Base-by-base conservation (phyloP, 805 yeast species). In the Ogataea henricii region DNA sequence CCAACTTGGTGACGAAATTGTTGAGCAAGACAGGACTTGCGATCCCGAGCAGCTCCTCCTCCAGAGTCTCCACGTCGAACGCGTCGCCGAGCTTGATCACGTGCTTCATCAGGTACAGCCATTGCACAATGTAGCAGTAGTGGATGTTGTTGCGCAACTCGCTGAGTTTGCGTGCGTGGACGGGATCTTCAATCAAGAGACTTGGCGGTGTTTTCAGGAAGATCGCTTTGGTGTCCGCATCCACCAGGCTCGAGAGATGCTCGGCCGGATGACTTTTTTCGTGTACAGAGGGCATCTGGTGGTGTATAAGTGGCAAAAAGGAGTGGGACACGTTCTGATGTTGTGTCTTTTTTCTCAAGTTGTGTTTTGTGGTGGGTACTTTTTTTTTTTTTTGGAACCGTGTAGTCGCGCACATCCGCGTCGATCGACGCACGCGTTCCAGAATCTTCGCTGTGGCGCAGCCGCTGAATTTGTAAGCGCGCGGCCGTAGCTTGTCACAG, bases 41-140 rank as follows among this genome's bases (percentile, higher is more conserved):
- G 18, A 73, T 52, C 13, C 76, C 76, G 21, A 81, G 66, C 12
- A 83, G 65, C 54, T 83, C 89, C 56, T 82, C 82, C 57, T 83
- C 89, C 50, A 83, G 74, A 16, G 76, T 66, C 48, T 81, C 84
- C 6, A 76, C 74, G 55, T 82, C 85, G 54, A 83, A 79, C 10
- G 70, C 70, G 45, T 82, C 87, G 6, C 70, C 67, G 45, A 83
- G 61, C 54, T 72, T 78, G 29, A 82, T 61, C 41, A 72, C 70
- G 20, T 80, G 81, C 46, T 82, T 74, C 60, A 77, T 74, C 40
- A 73, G 68, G 51, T 73, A 73, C 22, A 82, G 60, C 88, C 88
- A 83, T 61, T 82, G 80, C 10, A 79, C 62, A 2, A 73, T 63
- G 45, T 60, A 71, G 8, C 70, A 66, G 51, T 65, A 75, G 34